These are phyloP conservation scores for Sphaceloma murrayae DNA, from an alignment of 2,329 filamentous ascomycete genomes.

Conservation along the genomic window DNA sequence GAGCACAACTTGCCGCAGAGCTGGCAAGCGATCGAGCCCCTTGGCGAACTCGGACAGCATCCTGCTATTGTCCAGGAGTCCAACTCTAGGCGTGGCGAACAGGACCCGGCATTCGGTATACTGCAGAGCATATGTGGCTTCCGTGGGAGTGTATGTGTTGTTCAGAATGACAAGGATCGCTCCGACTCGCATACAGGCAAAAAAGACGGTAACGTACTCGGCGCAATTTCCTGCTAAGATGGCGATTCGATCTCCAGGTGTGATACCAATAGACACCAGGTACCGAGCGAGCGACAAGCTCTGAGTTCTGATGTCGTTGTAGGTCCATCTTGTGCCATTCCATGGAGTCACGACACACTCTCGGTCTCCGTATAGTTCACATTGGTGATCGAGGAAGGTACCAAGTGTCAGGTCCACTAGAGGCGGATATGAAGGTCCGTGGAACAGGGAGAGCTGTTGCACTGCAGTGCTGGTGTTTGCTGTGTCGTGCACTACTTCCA, in stretches of 20 bases:
- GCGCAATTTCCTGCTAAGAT: constrained; percentile 61
- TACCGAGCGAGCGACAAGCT: constrained; percentile 33
- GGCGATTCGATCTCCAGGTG: constrained; percentile 59
- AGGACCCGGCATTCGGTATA: constrained; percentile 65
- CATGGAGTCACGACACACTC: constrained; percentile 67
- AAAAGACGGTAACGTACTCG: constrained; percentile 57
- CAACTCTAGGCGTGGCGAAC: constrained; percentile 62
- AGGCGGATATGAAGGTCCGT: constrained; percentile 59
- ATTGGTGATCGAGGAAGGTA: constrained; percentile 63
- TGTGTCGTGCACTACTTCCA: too few species aligned
- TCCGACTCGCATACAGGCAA: constrained; percentile 50
- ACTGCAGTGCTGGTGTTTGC: too few species aligned
- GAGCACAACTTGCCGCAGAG: constrained; percentile 24
- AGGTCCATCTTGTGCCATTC: constrained; percentile 65
- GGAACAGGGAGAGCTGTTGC: constrained; percentile 51
- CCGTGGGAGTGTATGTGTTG: constrained; percentile 68
- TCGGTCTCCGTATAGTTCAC: constrained; percentile 51
- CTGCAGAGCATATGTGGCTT: constrained; percentile 60
- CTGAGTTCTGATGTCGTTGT: constrained; percentile 35
- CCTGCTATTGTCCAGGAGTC: constrained; percentile 52
- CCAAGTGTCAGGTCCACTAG: constrained; percentile 63
- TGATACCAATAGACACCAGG: constrained; percentile 56
- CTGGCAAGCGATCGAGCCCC: constrained; percentile 19
- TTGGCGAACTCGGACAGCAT: constrained; percentile 39
- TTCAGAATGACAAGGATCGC: constrained; percentile 62